These are phyloP conservation scores for Fragaria nilgerrensis DNA, from an alignment of 306 rosid species.

Conservation along the genomic window DNA sequence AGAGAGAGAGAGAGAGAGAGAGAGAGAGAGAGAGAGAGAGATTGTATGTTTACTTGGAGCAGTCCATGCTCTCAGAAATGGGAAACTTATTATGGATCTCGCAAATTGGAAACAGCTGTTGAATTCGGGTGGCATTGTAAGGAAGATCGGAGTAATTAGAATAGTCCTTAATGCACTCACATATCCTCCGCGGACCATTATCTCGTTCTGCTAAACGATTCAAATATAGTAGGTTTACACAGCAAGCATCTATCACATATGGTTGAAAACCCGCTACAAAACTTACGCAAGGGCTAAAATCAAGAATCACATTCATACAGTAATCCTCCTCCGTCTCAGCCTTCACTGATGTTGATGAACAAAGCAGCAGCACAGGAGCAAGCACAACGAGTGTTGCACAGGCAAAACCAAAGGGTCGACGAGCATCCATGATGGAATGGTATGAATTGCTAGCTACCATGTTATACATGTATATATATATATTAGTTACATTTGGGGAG, in stretches of 20 bases:
- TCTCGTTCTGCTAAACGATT: neutral
- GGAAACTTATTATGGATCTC: neutral
- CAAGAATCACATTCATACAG: neutral
- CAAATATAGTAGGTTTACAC: neutral
- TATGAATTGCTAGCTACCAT: neutral
- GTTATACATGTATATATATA: neutral
- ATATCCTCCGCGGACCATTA: neutral
- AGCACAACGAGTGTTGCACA: neutral
- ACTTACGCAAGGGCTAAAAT: neutral
- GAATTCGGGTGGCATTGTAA: neutral
- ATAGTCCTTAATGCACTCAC: conserved; percentile 1
- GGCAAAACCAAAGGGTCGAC: neutral
- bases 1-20: too few species aligned
- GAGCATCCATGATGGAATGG: neutral
- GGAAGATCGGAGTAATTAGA: neutral
- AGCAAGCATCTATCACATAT: neutral
- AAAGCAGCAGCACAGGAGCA: neutral
- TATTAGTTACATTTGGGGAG: neutral
- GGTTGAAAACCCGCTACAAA: neutral
- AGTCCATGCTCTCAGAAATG: conserved; percentile 16
- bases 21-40: neutral
- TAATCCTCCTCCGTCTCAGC: neutral
- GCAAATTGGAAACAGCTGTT: neutral
- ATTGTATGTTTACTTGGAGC: neutral
- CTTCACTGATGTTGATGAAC: neutral